These are phyloP conservation scores for Erodium texanum DNA, from an alignment of 441 rosid genomes.

Conservation along the genomic window DNA sequence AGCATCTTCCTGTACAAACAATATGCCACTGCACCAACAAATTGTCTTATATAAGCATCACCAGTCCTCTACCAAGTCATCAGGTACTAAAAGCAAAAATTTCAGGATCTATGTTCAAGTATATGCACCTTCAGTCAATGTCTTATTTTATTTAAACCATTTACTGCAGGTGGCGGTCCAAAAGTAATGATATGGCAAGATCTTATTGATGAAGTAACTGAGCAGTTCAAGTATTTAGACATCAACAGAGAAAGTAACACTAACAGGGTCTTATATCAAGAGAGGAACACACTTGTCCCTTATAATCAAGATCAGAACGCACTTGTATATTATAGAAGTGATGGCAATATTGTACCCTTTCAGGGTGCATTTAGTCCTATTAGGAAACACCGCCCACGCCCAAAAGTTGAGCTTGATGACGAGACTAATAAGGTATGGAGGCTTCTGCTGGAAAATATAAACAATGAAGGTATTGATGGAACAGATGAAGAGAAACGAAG, in stretches of 20 bases:
- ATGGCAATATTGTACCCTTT: slow-evolving; percentile 46
- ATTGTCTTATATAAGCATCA: slow-evolving; percentile 25
- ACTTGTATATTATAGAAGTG: slow-evolving; percentile 43
- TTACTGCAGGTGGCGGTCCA: slow-evolving; percentile 43
- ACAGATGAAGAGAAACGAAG: slow-evolving; percentile 33
- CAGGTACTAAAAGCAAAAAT: slow-evolving; percentile 33
- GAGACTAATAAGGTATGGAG: slow-evolving; percentile 88
- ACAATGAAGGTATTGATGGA: slow-evolving; percentile 39
- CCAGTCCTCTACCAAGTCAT: slow-evolving; percentile 23
- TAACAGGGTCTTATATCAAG: slow-evolving; percentile 15
- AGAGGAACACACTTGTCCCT: slow-evolving; percentile 49
- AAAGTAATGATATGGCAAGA: slow-evolving; percentile 30
- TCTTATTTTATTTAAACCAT: slow-evolving; percentile 15
- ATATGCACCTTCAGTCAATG: slow-evolving; percentile 4
- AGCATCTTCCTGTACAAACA: slow-evolving; percentile 22
- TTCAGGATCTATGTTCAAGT: background rate
- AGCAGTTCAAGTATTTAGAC: slow-evolving; percentile 30
- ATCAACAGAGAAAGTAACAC: slow-evolving; percentile 34
- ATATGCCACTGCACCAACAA: slow-evolving; percentile 28
- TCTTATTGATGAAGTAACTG: slow-evolving; percentile 31
- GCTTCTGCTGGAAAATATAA: slow-evolving; percentile 70
- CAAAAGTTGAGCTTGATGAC: slow-evolving; percentile 82
- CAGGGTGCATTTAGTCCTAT: slow-evolving; percentile 18
- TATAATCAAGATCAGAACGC: slow-evolving; percentile 39
- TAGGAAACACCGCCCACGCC: slow-evolving; percentile 60